These are phyloP conservation scores for Diplocarpon mali DNA, from an alignment of 2,329 filamentous ascomycete genomes.

Conservation along the genomic window DNA sequence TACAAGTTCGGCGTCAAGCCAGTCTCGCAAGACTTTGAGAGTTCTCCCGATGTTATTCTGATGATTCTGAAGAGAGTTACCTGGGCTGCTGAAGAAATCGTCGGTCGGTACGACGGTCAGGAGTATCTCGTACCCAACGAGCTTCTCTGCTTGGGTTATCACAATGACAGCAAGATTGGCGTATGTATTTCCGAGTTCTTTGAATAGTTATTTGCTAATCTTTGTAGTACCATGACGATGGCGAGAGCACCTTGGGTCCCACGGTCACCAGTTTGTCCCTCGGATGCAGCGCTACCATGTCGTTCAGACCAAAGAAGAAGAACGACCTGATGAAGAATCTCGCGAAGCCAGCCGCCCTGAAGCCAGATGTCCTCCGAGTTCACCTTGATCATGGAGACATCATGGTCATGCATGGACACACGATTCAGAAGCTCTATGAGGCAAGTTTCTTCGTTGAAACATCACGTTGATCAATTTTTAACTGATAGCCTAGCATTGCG, in stretches of 20 bases:
- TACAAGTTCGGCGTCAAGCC: slow-evolving; percentile 56
- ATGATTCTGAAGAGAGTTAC: slow-evolving; percentile 40
- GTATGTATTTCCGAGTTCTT: slow-evolving; percentile 28
- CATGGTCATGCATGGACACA: slow-evolving; percentile 49
- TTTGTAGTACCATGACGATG: slow-evolving; percentile 53
- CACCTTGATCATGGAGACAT: slow-evolving; percentile 51
- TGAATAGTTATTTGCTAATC: slow-evolving; percentile 5
- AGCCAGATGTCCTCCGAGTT: slow-evolving; percentile 28
- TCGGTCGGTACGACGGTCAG: slow-evolving; percentile 19
- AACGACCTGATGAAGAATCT: slow-evolving; percentile 12
- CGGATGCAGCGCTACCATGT: slow-evolving; percentile 47
- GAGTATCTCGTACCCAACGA: slow-evolving; percentile 46
- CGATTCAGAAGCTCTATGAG: slow-evolving; percentile 49
- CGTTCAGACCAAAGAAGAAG: slow-evolving; percentile 41
- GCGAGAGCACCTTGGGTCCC: slow-evolving; percentile 49
- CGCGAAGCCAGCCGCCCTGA: neutral
- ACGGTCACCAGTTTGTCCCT: slow-evolving; percentile 52
- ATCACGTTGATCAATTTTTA: slow-evolving; percentile 9
- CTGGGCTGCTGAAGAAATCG: slow-evolving; percentile 39
- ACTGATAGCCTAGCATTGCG: slow-evolving; percentile 34
- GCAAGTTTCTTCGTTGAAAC: slow-evolving; percentile 21
- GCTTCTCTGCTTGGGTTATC: slow-evolving; percentile 50
- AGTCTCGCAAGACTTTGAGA: slow-evolving; percentile 36
- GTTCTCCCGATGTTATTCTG: slow-evolving; percentile 38
- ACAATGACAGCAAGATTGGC: slow-evolving; percentile 46